A percentile compares a stretch with the other conserved stretches of the same genome.
These are phyloP conservation scores for Phytopythium mirpurense DNA, from an alignment of 352 stramenopile genomes.

Conservation along the genomic window DNA sequence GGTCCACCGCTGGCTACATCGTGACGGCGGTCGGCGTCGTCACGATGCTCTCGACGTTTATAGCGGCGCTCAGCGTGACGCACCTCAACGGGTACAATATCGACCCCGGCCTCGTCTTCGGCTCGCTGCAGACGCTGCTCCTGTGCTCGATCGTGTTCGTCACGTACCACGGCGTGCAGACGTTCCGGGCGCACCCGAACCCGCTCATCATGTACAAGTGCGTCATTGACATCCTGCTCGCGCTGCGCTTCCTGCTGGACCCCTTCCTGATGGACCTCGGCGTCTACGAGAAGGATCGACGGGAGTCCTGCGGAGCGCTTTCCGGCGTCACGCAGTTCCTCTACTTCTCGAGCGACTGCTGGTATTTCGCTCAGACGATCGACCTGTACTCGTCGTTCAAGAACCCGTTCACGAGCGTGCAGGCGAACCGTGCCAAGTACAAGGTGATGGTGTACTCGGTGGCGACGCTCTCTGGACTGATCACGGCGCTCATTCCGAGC, in stretches of 20 bases:
- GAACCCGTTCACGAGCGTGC: conserved; percentile 84
- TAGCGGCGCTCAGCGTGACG: conserved; percentile 27
- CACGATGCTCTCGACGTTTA: conserved; percentile 35
- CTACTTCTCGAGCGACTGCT: conserved; percentile 71
- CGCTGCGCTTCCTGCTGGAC: conserved; percentile 69
- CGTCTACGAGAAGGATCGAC: conserved; percentile 30
- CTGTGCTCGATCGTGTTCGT: conserved; percentile 68
- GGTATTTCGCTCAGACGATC: conserved; percentile 80
- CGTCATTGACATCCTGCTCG: conserved; percentile 63
- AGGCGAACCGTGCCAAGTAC: conserved; percentile 54
- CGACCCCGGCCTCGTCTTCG: conserved; percentile 66
- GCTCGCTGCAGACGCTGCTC: conserved; percentile 67
- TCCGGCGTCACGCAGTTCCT: conserved; percentile 77
- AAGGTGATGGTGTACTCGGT: conserved; percentile 51
- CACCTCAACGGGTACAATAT: conserved; percentile 85
- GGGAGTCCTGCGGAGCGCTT: conserved; percentile 42
- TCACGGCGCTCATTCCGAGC: conserved; percentile 24
- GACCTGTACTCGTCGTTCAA: conserved; percentile 71
- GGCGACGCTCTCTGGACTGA: conserved; percentile 31
- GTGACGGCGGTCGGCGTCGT: conserved; percentile 37
- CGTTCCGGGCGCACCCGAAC: conserved; percentile 75
- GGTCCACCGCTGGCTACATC: conserved; percentile 40
- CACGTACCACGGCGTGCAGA: conserved; percentile 73
- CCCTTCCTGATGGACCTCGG: conserved; percentile 46
- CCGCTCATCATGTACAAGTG: conserved; percentile 85